These are phyloP conservation scores for Erodium texanum DNA, from an alignment of 441 rosid species.

Conservation along the genomic window DNA sequence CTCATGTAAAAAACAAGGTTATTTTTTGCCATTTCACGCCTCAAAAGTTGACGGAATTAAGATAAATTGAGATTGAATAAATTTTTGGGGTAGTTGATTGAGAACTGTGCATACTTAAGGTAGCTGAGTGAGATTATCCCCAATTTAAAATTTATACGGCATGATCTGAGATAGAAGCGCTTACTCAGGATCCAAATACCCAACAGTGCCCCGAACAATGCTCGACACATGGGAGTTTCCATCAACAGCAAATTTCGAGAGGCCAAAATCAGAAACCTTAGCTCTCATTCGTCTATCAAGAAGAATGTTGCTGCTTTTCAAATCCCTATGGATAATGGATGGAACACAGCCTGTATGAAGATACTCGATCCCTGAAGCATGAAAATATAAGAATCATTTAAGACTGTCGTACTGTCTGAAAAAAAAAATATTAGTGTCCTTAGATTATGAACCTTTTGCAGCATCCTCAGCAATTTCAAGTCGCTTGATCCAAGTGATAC, in stretches of 20 bases:
- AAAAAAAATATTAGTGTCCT: not conserved
- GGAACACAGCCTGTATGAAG: constrained; percentile 97
- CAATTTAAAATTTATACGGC: not conserved
- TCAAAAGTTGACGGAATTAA: too few relatives aligned
- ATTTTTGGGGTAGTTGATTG: too few relatives aligned
- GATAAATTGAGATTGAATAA: too few relatives aligned
- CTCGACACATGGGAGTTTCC: constrained; percentile 94
- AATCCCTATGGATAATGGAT: constrained; percentile 83
- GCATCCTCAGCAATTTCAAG: constrained; percentile 96
- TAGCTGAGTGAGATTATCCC: too few relatives aligned
- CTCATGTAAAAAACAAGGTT: too few relatives aligned
- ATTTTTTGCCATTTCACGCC: too few relatives aligned
- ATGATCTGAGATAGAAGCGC: constrained; percentile 17
- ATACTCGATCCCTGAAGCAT: constrained; percentile 74
- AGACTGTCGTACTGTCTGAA: constrained; percentile 2
- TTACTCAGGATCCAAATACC: constrained; percentile 96
- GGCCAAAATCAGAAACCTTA: constrained; percentile 93
- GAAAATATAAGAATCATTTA: constrained; percentile 11
- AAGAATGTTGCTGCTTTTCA: constrained; percentile 90
- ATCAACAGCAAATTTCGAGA: constrained; percentile 76
- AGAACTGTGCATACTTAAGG: too few relatives aligned
- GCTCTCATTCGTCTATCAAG: constrained; percentile 77
- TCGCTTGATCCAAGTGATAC: constrained; percentile 79
- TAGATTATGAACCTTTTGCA: constrained; percentile 53
- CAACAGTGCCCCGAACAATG: constrained; percentile 94